Evolutionary conservation across 2,329 filamentous ascomycete genomes (phyloP).

Genomic region (Amauroascus verrucosus): DNA sequence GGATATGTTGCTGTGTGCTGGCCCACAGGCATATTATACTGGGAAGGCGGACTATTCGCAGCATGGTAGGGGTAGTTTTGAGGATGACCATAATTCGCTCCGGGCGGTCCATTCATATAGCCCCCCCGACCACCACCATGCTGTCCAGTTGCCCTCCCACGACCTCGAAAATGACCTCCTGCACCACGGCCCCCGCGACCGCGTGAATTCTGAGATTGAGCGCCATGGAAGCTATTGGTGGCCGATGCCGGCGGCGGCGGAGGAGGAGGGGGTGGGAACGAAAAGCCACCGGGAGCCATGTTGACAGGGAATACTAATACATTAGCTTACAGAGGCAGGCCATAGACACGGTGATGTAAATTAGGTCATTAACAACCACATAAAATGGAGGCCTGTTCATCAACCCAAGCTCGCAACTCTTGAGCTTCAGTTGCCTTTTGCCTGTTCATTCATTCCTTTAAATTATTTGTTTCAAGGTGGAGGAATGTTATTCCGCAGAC

Average conservation of each 20-base stretch:
- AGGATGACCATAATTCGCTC: slow-evolving; percentile 6
- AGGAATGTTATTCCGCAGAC: slow-evolving; percentile 1
- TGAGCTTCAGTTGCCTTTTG: not conserved
- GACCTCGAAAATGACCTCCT: slow-evolving; percentile 11
- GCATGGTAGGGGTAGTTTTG: slow-evolving; percentile 16
- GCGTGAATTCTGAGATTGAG: not conserved
- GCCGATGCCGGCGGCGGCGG: slow-evolving; percentile 21
- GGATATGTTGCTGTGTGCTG: slow-evolving; percentile 12
- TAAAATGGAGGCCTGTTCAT: not conserved
- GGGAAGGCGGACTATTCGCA: slow-evolving; percentile 8
- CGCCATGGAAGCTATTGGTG: not conserved
- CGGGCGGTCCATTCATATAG: slow-evolving; percentile 18
- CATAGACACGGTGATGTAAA: not conserved
- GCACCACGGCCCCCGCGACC: slow-evolving; percentile 9
- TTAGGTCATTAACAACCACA: not conserved
- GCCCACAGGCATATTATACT: slow-evolving; percentile 15
- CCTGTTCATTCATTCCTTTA: not conserved
- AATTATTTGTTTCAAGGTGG: slow-evolving; percentile 8
- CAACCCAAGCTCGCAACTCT: not conserved
- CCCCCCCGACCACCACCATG: slow-evolving; percentile 25
- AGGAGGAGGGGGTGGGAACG: slow-evolving; percentile 39
- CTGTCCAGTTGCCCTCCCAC: slow-evolving; percentile 25
- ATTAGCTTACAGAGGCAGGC: not conserved
- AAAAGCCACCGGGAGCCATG: slow-evolving; percentile 37
- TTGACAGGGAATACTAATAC: slow-evolving; percentile 1